These are phyloP conservation scores for Phytophthora kernoviae DNA, from an alignment of 352 stramenopile genomes.

Conservation along the genomic window DNA sequence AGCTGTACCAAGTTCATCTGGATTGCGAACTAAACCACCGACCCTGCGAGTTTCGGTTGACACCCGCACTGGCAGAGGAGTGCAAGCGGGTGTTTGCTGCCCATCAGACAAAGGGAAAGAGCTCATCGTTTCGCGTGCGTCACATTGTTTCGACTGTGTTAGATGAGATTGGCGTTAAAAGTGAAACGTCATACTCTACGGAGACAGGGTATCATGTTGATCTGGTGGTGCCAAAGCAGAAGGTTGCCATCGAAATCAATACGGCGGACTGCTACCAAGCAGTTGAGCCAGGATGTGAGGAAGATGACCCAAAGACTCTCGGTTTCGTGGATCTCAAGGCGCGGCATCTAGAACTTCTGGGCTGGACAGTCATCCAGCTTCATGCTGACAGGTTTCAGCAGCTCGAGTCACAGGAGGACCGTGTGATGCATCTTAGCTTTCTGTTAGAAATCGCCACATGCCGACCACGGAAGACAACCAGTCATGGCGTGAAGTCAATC, in stretches of 20 bases:
- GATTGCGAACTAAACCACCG: slow-evolving; percentile 51
- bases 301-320: slow-evolving; percentile 48
- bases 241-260: slow-evolving; percentile 76
- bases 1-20: slow-evolving; percentile 72
- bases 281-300: slow-evolving; percentile 34
- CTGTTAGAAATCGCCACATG: slow-evolving; percentile 70
- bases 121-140: slow-evolving; percentile 58
- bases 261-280: slow-evolving; percentile 54
- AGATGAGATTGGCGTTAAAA: slow-evolving; percentile 53
- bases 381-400: slow-evolving; percentile 57
- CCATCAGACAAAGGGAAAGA: slow-evolving; percentile 57
- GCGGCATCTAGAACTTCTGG: slow-evolving; percentile 60
- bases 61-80: slow-evolving; percentile 28
- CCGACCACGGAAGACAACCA: slow-evolving; percentile 14
- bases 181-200: slow-evolving; percentile 35
- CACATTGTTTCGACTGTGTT: slow-evolving; percentile 63
- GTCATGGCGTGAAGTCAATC: neutral
- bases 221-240: slow-evolving; percentile 50
- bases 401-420: slow-evolving; percentile 51
- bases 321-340: slow-evolving; percentile 69
- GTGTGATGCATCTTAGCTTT: slow-evolving; percentile 67
- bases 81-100: slow-evolving; percentile 52
- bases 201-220: slow-evolving; percentile 61
- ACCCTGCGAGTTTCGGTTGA: slow-evolving; percentile 39
- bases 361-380: slow-evolving; percentile 76